These are phyloP conservation scores for Dichotomopilus funicola DNA, from an alignment of 2,329 filamentous ascomycete genomes.

Conservation along the genomic window DNA sequence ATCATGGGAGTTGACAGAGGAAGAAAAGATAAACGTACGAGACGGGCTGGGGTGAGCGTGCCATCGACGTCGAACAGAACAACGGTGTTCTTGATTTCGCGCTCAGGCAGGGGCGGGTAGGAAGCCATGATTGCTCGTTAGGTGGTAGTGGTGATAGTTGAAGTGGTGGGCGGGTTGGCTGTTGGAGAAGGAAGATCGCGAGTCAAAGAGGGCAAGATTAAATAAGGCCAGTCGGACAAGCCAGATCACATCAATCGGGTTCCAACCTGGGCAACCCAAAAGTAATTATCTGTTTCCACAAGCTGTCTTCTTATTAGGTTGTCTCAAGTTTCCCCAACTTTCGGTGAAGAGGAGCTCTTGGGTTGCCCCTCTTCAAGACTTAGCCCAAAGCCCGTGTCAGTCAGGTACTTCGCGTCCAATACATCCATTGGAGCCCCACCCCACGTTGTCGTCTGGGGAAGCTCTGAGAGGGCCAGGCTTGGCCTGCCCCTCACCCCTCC, in stretches of 20 bases:
- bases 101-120: constrained; percentile 72
- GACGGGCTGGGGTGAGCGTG: constrained; percentile 77
- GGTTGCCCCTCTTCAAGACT: too few relatives aligned
- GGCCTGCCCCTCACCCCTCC: constrained; percentile 12
- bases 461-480: constrained; percentile 3
- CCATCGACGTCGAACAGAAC: constrained; percentile 94
- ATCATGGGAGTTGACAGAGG: neutral
- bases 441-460: constrained; percentile 10
- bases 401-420: neutral
- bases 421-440: neutral
- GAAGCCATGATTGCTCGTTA: constrained; percentile 22
- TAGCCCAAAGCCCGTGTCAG: too few relatives aligned
- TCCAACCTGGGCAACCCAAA: too few relatives aligned
- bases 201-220: neutral
- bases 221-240: too few relatives aligned
- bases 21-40: constrained; percentile 44
- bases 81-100: constrained; percentile 87
- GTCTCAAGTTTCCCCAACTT: neutral
- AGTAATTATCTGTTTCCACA: too few relatives aligned
- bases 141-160: neutral
- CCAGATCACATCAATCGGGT: too few relatives aligned
- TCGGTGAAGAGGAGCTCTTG: constrained; percentile 2
- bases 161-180: neutral
- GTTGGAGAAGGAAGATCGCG: neutral
- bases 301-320: too few relatives aligned